phyloP scores from a whole-genome alignment of 2,329 filamentous ascomycete species.

The Geosmithia morbida region DNA sequence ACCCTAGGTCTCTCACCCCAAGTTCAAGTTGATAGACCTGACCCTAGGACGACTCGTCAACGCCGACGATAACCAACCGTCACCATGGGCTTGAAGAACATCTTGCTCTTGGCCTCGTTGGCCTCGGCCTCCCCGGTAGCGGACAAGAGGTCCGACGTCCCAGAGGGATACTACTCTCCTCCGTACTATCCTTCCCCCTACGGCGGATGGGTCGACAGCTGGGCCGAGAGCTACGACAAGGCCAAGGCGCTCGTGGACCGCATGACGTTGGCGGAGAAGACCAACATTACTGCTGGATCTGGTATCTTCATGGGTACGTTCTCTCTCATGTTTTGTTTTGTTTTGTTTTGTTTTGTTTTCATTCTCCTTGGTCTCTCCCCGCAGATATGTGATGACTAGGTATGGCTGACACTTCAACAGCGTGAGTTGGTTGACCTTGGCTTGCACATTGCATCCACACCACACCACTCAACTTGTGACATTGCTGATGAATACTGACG shows the following conservation, averaged over 20 bases:
- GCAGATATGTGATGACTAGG: not conserved
- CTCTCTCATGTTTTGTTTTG: too few relatives aligned
- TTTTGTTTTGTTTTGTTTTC: too few relatives aligned
- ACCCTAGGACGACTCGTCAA: too few relatives aligned
- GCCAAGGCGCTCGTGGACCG: constrained; percentile 53
- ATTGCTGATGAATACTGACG: too few relatives aligned
- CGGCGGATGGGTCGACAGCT: constrained; percentile 56
- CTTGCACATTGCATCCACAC: too few relatives aligned
- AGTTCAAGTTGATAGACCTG: too few relatives aligned
- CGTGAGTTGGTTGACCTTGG: constrained; percentile 3
- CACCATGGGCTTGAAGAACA: not conserved
- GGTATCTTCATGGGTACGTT: constrained; percentile 53
- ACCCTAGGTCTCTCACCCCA: too few relatives aligned
- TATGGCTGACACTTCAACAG: constrained; percentile 1
- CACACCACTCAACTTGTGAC: too few relatives aligned
- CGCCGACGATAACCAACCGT: too few relatives aligned
- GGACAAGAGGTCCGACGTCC: constrained; percentile 3
- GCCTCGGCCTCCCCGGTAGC: not conserved
- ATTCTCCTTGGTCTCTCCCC: too few relatives aligned
- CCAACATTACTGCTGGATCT: constrained; percentile 59
- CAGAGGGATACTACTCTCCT: constrained; percentile 22
- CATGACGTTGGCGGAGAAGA: constrained; percentile 72
- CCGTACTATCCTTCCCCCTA: constrained; percentile 58
- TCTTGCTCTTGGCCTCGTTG: not conserved
- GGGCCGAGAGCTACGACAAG: constrained; percentile 56